Percentiles rank a stretch among this genome's conserved stretches.
These are phyloP conservation scores for Botrytis porri DNA, from an alignment of 2,329 filamentous ascomycete species.

Conservation along the genomic window DNA sequence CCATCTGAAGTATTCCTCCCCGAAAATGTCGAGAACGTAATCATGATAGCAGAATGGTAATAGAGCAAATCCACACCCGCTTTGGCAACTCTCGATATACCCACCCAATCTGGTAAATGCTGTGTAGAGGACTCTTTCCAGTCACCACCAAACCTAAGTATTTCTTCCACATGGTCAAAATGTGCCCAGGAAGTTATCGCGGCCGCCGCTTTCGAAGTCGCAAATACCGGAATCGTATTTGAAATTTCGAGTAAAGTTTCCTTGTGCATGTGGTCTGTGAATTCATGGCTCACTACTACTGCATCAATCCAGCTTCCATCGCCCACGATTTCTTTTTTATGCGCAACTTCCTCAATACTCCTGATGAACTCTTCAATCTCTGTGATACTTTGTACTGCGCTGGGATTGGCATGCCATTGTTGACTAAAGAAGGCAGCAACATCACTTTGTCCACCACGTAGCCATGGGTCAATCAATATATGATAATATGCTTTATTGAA, in stretches of 20 bases:
- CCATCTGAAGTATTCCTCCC: constrained; percentile 19
- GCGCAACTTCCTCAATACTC: constrained; percentile 44
- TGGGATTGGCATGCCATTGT: constrained; percentile 58
- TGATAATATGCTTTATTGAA: constrained; percentile 51
- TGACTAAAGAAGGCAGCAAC: constrained; percentile 63
- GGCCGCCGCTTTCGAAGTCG: constrained; percentile 55
- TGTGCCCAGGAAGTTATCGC: constrained; percentile 57
- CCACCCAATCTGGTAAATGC: constrained; percentile 57
- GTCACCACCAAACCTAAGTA: constrained; percentile 30
- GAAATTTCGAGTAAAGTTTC: constrained; percentile 57
- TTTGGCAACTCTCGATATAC: constrained; percentile 55
- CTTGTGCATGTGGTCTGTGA: constrained; percentile 63
- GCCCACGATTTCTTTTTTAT: neutral
- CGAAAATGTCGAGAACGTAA: constrained; percentile 46
- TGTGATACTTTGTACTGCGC: constrained; percentile 51
- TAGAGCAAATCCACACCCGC: constrained; percentile 51
- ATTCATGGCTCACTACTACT: constrained; percentile 62
- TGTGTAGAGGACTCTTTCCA: constrained; percentile 36
- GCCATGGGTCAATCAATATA: constrained; percentile 64
- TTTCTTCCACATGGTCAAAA: constrained; percentile 52
- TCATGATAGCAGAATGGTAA: constrained; percentile 60
- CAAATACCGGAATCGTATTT: constrained; percentile 54
- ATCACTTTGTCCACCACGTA: constrained; percentile 60
- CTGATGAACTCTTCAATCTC: constrained; percentile 53
- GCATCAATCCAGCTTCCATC: constrained; percentile 51